Conservation (phyloP, 306 rosid genomes). For the Cucumis melo region DNA sequence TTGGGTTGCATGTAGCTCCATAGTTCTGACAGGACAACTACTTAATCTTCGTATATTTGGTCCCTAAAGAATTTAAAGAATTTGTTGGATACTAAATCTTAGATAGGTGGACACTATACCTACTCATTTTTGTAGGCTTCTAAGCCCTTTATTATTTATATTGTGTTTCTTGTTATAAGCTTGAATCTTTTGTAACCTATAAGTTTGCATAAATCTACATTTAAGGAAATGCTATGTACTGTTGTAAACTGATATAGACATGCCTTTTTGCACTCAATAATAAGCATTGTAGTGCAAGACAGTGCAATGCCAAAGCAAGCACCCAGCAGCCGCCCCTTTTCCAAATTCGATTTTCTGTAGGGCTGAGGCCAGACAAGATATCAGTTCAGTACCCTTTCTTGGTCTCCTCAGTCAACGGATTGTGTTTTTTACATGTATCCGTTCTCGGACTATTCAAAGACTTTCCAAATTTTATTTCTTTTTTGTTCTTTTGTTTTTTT, state of each 20-base stretch:
- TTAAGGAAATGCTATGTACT: not conserved
- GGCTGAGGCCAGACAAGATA: not conserved
- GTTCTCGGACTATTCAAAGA: not conserved
- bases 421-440: not conserved
- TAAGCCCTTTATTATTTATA: not conserved
- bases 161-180: not conserved
- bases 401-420: not conserved
- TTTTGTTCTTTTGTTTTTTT: not conserved
- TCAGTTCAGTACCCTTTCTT: not conserved
- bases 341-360: not conserved
- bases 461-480: not conserved
- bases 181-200: not conserved
- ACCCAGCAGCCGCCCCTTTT: not conserved
- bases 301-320: not conserved
- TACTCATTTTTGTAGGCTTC: not conserved
- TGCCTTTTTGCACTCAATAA: not conserved
- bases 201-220: not conserved
- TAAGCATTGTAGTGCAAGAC: not conserved
- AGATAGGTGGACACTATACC: not conserved
- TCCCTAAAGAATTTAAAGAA: not conserved
- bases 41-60: not conserved
- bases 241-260: not conserved
- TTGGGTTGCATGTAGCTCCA: too few species aligned
- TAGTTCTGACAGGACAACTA: not conserved
- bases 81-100: not conserved